Base-by-base conservation (phyloP, 768 basidiomycete genomes). In the Leucosporidium creatinivorum region DNA sequence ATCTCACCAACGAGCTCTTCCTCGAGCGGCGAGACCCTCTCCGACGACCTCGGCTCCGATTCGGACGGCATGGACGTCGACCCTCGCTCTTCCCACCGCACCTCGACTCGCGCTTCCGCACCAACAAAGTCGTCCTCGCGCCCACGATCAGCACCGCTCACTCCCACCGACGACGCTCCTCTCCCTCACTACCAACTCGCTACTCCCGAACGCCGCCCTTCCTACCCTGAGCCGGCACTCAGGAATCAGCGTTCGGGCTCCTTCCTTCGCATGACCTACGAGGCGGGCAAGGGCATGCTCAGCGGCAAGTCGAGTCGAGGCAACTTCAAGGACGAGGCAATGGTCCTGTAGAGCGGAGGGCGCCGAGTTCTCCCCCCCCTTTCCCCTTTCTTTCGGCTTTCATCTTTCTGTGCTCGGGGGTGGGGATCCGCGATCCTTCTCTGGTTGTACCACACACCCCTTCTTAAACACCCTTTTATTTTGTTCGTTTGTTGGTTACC, bases 131-230 rank as follows among this genome's bases (percentile, higher is more conserved):
- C 69, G 47, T 6, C 65, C 55, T 30, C 57, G 12, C 39, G 54
- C 56, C 1, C 19, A 12, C 58, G 65, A 17, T 67, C 62, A 4
- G 51, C 62, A 1, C 70, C 70, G 25, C 58, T 72, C 31, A 72
- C 70, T 8, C 70, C 70, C 23, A 72, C 67, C 17, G 70, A 72
- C 63, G 67, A 72, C 33, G 60, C 50, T 58, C 69, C 31, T 61
- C 13, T 70, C 59, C 66, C 52, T 6, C 26, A 57, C 15, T 55
- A 62, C 30, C 63, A 58, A 26, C 56, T n/a, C 56, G 48, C 25
- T 25, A 33, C 33, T 3, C 26, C 57, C 39, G 39, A 44, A 44
- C 39, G 39, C 15, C 39, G 39, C 5, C 28, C 63, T 18, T 31
- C 48, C 58, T 50, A n/a, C 57, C 48, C 17, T 19, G 33, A n/a